A percentile compares a stretch with the other conserved stretches of the same genome.
Evolutionary conservation across 1,139 yeast species (phyloP).

Genomic region (Candida sanyaensis): DNA sequence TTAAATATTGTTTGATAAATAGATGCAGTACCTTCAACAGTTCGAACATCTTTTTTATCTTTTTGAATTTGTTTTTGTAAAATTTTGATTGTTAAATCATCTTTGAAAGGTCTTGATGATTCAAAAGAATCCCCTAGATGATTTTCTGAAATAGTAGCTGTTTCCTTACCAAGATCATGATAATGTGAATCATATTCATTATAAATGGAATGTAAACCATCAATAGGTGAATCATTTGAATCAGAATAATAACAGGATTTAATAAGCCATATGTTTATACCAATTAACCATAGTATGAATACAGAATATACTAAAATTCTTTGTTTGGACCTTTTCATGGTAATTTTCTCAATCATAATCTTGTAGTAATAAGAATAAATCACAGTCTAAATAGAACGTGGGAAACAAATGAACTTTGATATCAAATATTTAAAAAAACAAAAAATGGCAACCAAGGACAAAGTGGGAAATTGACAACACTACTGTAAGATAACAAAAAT

Average conservation of each 20-base stretch:
- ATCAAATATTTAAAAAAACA: too few relatives aligned
- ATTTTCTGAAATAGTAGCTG: too few relatives aligned
- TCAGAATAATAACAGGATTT: background rate
- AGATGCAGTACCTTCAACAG: constrained; percentile 11
- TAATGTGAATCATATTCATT: constrained; percentile 11
- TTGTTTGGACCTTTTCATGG: background rate
- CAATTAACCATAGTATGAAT: background rate
- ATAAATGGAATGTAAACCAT: constrained; percentile 11
- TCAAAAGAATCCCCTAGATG: background rate
- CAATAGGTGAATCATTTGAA: background rate
- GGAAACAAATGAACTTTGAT: too few relatives aligned
- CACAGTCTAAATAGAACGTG: too few relatives aligned
- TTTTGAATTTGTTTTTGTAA: constrained; percentile 11
- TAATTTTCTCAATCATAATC: constrained; percentile 1
- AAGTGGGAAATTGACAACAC: background rate
- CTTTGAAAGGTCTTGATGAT: constrained; percentile 2
- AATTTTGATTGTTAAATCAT: constrained; percentile 12
- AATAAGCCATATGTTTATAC: background rate
- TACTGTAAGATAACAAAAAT: background rate
- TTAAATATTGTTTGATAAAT: constrained; percentile 16
- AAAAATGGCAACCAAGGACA: too few relatives aligned
- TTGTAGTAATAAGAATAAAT: background rate
- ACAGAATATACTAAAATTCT: background rate
- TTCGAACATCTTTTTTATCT: constrained; percentile 10
- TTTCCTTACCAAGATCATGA: background rate